These are phyloP conservation scores for Orbilia javanica DNA, from an alignment of 2,329 filamentous ascomycete genomes.

Conservation along the genomic window DNA sequence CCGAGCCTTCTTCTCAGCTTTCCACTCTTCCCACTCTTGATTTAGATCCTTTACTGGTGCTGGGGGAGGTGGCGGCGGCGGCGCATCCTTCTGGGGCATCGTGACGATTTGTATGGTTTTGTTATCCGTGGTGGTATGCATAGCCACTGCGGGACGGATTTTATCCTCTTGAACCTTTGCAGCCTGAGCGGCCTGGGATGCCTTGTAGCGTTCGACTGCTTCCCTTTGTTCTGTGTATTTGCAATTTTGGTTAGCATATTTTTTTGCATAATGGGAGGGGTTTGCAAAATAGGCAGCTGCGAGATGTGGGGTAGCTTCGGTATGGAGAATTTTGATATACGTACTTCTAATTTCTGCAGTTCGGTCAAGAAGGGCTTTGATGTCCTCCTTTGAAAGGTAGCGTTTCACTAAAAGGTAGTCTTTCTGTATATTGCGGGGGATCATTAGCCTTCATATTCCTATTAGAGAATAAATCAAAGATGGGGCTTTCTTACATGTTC, in stretches of 20 bases:
- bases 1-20: conserved; percentile 50
- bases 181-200: conserved; percentile 46
- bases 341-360: conserved; percentile 58
- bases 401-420: conserved; percentile 56
- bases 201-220: conserved; percentile 53
- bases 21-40: conserved; percentile 51
- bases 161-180: conserved; percentile 52
- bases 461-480: neutral
- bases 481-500: conserved; percentile 48
- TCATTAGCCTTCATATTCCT: conserved; percentile 2
- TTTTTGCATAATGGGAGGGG: conserved; percentile 12
- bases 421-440: conserved; percentile 33
- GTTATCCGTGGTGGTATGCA: conserved; percentile 50
- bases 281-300: conserved; percentile 47
- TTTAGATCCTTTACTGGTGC: conserved; percentile 44
- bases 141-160: conserved; percentile 28
- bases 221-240: conserved; percentile 50
- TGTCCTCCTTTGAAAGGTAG: conserved; percentile 58
- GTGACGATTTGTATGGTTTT: conserved; percentile 47
- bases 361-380: conserved; percentile 56
- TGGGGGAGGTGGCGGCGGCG: conserved; percentile 20
- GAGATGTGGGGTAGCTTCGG: conserved; percentile 1
- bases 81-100: conserved; percentile 34
- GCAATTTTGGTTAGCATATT: conserved; percentile 29
- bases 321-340: conserved; percentile 30